phyloP scores from a whole-genome alignment of 2,329 filamentous ascomycete genomes.

The Phaeosphaeria sp. region DNA sequence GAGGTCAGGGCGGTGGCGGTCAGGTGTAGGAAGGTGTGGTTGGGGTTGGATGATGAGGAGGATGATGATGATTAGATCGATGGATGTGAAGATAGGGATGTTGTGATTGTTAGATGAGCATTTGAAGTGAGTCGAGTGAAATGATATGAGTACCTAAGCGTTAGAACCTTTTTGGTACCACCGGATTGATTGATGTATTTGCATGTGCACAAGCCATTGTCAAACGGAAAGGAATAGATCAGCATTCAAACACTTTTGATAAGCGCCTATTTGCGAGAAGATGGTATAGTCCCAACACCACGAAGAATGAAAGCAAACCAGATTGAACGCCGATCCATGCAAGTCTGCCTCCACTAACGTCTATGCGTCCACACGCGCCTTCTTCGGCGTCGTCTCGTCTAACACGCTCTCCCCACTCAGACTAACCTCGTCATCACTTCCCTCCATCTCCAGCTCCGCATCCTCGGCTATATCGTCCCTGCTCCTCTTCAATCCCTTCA shows the following conservation, averaged over 20 bases:
- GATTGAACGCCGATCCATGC: slow-evolving; percentile 40
- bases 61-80: slow-evolving; percentile 49
- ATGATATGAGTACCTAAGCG: no score
- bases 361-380: slow-evolving; percentile 17
- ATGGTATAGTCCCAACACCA: slow-evolving; percentile 34
- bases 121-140: no score
- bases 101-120: no score
- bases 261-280: slow-evolving; percentile 5
- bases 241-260: slow-evolving; percentile 8
- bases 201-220: no score
- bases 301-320: slow-evolving; percentile 18
- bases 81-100: not conserved
- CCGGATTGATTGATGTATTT: no score
- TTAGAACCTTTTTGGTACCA: no score
- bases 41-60: slow-evolving; percentile 65
- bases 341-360: slow-evolving; percentile 8
- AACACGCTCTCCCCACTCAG: slow-evolving; percentile 11
- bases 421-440: slow-evolving; percentile 23
- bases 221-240: not conserved
- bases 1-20: slow-evolving; percentile 69
- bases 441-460: slow-evolving; percentile 43
- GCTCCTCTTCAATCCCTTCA: slow-evolving; percentile 95
- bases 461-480: slow-evolving; percentile 50
- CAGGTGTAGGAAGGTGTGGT: slow-evolving; percentile 66
- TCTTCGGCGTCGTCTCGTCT: slow-evolving; percentile 35